Conservation (phyloP, 495 filamentous ascomycete genomes). For the Clohesyomyces aquaticus region DNA sequence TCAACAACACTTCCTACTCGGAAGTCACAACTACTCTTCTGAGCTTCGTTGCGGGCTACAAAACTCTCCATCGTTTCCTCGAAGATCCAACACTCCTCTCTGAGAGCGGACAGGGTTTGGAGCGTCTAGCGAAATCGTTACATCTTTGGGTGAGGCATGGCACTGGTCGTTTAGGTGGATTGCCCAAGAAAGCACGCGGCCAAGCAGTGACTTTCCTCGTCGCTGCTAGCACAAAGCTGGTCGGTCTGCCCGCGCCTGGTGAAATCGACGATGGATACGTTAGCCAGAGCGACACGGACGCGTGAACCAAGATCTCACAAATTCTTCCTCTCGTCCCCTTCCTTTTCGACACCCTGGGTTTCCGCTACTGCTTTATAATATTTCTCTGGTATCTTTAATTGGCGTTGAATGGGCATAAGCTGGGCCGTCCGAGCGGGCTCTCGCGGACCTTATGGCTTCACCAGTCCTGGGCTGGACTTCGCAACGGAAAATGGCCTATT, state of each 20-base stretch:
- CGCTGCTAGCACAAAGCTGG: conserved; percentile 36
- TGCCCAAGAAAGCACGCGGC: conserved; percentile 31
- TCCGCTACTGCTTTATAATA: too few species aligned
- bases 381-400: too few species aligned
- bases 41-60: conserved; percentile 76
- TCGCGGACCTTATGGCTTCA: too few species aligned
- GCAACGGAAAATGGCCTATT: too few species aligned
- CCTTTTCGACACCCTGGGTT: too few species aligned
- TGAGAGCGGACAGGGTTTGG: conserved; percentile 38
- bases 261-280: conserved; percentile 42
- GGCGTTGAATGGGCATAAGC: too few species aligned
- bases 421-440: too few species aligned
- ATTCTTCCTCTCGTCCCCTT: conserved; percentile 1
- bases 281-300: conserved; percentile 37
- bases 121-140: conserved; percentile 42
- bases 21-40: conserved; percentile 63
- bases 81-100: conserved; percentile 7
- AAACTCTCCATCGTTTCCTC: conserved; percentile 60
- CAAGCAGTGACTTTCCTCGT: conserved; percentile 26
- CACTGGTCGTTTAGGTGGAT: conserved; percentile 37
- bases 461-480: too few species aligned
- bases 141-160: conserved; percentile 47
- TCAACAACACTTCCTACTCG: conserved; percentile 40
- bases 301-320: background rate
- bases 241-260: conserved; percentile 29